Evolutionary conservation across 2,329 filamentous ascomycete species (phyloP).

Genomic region (Fusarium ambrosium): DNA sequence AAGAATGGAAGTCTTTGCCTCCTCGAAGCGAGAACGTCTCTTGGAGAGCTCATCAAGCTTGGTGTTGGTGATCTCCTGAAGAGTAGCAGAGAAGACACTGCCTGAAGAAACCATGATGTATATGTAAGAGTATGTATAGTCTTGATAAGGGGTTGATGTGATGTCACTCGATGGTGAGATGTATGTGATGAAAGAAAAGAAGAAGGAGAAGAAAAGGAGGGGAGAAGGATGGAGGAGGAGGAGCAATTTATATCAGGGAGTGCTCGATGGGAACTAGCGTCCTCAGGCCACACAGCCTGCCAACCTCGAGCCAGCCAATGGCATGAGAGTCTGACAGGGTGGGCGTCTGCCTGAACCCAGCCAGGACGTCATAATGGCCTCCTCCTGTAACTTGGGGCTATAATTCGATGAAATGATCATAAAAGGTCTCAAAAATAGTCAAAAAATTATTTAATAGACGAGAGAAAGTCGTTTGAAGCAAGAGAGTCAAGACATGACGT

Average conservation of each 20-base stretch:
- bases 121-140: neutral
- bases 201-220: conserved; percentile 1
- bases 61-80: conserved; percentile 59
- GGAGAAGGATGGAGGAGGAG: neutral
- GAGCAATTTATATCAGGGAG: conserved; percentile 28
- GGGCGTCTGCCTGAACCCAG: neutral
- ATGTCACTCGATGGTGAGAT: neutral
- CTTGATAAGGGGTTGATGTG: neutral
- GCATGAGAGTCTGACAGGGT: neutral
- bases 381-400: neutral
- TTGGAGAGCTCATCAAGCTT: conserved; percentile 61
- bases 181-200: neutral
- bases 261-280: conserved; percentile 16
- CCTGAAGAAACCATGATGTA: conserved; percentile 46
- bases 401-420: neutral
- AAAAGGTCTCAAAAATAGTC: neutral
- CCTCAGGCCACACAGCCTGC: conserved; percentile 37
- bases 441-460: neutral
- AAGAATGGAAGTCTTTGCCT: conserved; percentile 50
- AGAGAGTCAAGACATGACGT: neutral
- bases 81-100: conserved; percentile 58
- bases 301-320: neutral
- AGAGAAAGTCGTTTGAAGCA: neutral
- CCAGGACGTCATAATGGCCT: conserved; percentile 1
- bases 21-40: conserved; percentile 54